These are phyloP conservation scores for Dictyostelium capitatum DNA, from an alignment of 78 protist species.

Conservation along the genomic window DNA sequence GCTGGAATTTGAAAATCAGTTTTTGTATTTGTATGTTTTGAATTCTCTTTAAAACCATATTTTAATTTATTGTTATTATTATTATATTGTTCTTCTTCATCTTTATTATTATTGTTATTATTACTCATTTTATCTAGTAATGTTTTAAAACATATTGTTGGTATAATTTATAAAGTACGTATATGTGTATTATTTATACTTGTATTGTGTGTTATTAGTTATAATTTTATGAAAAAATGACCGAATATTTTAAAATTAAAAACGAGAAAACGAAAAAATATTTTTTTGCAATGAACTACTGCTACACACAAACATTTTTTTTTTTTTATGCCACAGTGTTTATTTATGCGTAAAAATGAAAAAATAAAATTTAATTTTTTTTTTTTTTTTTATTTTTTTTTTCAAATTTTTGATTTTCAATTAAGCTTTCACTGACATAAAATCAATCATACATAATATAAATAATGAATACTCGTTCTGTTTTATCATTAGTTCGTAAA, in stretches of 20 bases:
- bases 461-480: not conserved
- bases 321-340: no score
- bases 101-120: not conserved
- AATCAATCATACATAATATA: not conserved
- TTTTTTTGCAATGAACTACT: no score
- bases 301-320: not conserved
- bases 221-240: no score
- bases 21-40: not conserved
- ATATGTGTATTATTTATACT: no score
- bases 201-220: no score
- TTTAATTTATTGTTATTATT: not conserved
- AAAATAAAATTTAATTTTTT: not conserved
- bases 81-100: not conserved
- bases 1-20: not conserved
- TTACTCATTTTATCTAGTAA: not conserved
- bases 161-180: no score
- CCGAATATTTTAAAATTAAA: not conserved
- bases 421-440: not conserved
- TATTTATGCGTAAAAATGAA: no score
- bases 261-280: not conserved
- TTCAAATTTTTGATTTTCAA: not conserved
- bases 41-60: not conserved
- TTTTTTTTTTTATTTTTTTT: slow-evolving; percentile 30
- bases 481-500: slow-evolving; percentile 22
- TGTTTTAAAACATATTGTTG: not conserved